Evolutionary conservation across 208 protist genomes (phyloP), one percentile per base, ranked within the genome.

Genomic region (Wallacemonas rigidus): DNA sequence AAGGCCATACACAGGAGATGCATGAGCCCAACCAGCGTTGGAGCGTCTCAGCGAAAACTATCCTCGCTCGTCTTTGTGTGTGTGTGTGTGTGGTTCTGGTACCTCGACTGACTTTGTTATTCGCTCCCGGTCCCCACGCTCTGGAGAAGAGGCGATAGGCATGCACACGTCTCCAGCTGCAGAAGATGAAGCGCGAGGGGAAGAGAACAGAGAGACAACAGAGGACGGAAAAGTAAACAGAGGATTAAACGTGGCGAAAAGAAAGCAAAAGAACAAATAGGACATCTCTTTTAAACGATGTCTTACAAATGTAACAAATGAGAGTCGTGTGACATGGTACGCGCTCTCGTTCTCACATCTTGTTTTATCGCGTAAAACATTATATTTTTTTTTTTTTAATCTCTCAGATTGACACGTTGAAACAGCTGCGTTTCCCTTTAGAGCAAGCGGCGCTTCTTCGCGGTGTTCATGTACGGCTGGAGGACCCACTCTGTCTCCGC

Each of bases 401-500:
- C 26, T 26, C 26, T 26, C 26, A 26, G 26, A 26, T 26, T 26
- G 26, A 26, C 26, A 26, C 26, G 26, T 26, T 0, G 26, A 26
- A 26, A 26, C 26, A 26, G 26, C 26, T 26, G 26, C 26, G 26
- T 26, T 26, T 26, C 26, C 26, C 26, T 26, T 26, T 85, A 95
- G 64, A 96, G 78, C 11, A 94, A 76, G n/a, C 89, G 84, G 12
- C 91, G 86, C 85, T 99, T 99, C 76, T 96, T 97, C 5, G 98
- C 95, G 1, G 96, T 99, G 86, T 99, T 99, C 94, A 99, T 99
- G 91, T 99, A 99, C 39, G 98, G 98, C 76, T 91, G 84, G 57
- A 99, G 91, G 41, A 98, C 94, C 97, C 98, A 99, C 84, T 99
- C 99, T 71, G 87, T 95, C 69, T 99, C 98, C 8, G 98, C 98